Percentiles rank a stretch among this genome's conserved stretches.
Conservation (phyloP, 768 basidiomycete species). For the Leccinum boreale region DNA sequence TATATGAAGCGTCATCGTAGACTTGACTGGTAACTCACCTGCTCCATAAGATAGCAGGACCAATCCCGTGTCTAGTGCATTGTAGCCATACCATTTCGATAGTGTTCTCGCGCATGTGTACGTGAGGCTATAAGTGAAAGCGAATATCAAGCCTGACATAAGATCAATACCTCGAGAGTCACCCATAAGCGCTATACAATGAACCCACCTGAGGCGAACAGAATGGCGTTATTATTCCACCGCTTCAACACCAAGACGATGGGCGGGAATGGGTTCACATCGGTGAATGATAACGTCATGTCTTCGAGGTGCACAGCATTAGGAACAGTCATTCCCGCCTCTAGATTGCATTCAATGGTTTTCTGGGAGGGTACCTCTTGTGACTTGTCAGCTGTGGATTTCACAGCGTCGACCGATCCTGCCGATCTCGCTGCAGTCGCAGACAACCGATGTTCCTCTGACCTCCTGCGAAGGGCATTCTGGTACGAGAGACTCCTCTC, state of each 20-base stretch:
- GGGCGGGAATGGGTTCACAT: constrained; percentile 71
- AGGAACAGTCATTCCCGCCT: constrained; percentile 2
- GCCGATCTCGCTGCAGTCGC: background rate
- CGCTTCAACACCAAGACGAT: constrained; percentile 55
- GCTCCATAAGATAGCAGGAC: constrained; percentile 72
- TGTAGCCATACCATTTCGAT: constrained; percentile 57
- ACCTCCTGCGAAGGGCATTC: constrained; percentile 48
- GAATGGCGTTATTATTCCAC: constrained; percentile 63
- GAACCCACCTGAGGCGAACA: constrained; percentile 33
- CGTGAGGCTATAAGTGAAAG: constrained; percentile 62
- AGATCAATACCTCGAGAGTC: background rate
- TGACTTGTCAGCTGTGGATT: constrained; percentile 1
- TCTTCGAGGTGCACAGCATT: constrained; percentile 19
- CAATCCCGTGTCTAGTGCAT: constrained; percentile 69
- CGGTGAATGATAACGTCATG: constrained; percentile 55
- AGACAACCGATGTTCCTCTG: constrained; percentile 24
- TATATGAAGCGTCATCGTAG: background rate
- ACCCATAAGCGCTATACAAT: background rate
- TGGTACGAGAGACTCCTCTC: constrained; percentile 84
- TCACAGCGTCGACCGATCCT: background rate
- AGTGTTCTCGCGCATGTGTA: constrained; percentile 78
- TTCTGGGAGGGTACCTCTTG: constrained; percentile 2
- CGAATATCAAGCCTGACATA: constrained; percentile 62
- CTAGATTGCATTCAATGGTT: background rate
- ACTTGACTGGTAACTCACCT: constrained; percentile 38